Conservation (phyloP, 805 yeast species). For the Lipomyces sp. region DNA sequence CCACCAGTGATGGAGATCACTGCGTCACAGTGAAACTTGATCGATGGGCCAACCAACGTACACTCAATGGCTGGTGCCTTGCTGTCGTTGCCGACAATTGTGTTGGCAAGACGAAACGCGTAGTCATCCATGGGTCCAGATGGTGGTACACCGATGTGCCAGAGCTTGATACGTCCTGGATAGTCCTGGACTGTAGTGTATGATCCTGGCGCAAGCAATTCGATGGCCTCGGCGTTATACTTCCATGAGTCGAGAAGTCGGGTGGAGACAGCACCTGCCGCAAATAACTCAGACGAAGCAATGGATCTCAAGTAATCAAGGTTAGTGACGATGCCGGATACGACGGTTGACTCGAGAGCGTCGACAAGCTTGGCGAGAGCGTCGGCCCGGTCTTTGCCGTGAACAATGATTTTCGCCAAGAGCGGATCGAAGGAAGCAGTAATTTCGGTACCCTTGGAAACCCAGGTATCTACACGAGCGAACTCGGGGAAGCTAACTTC, state of each 20-base stretch:
- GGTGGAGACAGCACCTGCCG: conserved; percentile 80
- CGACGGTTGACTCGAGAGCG: conserved; percentile 84
- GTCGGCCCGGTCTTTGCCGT: conserved; percentile 85
- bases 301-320: conserved; percentile 86
- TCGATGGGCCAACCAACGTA: conserved; percentile 84
- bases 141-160: conserved; percentile 97
- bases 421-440: conserved; percentile 95
- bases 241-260: conserved; percentile 76
- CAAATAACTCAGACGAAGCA: conserved; percentile 83
- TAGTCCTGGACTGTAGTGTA: conserved; percentile 96
- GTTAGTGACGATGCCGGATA: conserved; percentile 88
- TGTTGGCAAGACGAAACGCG: conserved; percentile 86
- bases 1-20: conserved; percentile 91
- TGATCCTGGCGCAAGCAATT: conserved; percentile 86
- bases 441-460: conserved; percentile 79
- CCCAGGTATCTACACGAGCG: conserved; percentile 97
- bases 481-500: conserved; percentile 83
- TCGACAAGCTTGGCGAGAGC: conserved; percentile 75
- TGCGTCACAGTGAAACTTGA: conserved; percentile 80
- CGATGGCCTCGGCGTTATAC: conserved; percentile 83
- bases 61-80: conserved; percentile 88
- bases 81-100: conserved; percentile 83
- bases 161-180: conserved; percentile 83
- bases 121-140: conserved; percentile 98
- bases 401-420: conserved; percentile 92